Conservation (phyloP, 2,329 filamentous ascomycete species). For the Pseudocercospora ulei region DNA sequence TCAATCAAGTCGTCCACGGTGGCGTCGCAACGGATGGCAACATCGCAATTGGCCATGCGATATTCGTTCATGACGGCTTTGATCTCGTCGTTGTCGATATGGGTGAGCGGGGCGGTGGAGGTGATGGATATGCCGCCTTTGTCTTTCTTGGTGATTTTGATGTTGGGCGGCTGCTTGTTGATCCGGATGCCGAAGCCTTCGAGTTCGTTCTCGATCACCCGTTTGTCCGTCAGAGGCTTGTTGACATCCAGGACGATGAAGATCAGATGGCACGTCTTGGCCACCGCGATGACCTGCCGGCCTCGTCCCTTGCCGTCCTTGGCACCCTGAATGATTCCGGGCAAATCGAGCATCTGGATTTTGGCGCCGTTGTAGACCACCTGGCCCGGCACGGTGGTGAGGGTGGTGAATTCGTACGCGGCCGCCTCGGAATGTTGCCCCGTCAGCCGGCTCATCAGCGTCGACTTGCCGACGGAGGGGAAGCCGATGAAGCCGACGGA, state of each 20-base stretch:
- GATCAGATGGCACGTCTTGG: constrained; percentile 96
- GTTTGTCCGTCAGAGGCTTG: constrained; percentile 94
- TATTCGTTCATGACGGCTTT: constrained; percentile 97
- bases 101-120: constrained; percentile 80
- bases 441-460: constrained; percentile 86
- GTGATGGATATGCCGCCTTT: constrained; percentile 95
- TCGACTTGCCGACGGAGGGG: constrained; percentile 96
- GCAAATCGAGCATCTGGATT: constrained; percentile 95
- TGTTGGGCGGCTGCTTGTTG: constrained; percentile 95
- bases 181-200: constrained; percentile 96
- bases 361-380: constrained; percentile 94
- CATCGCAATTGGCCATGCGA: constrained; percentile 90
- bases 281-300: constrained; percentile 95
- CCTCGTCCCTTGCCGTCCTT: constrained; percentile 97
- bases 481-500: constrained; percentile 98
- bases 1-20: constrained; percentile 97
- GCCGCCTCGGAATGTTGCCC: constrained; percentile 95
- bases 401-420: constrained; percentile 95
- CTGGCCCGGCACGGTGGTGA: constrained; percentile 94
- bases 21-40: constrained; percentile 93
- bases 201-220: constrained; percentile 85
- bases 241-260: constrained; percentile 98
- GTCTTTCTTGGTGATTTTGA: constrained; percentile 99
- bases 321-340: constrained; percentile 96
- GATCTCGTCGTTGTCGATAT: constrained; percentile 94